A percentile compares a stretch with the other conserved stretches of the same genome.
These are phyloP conservation scores for Claviceps arundinis DNA, from an alignment of 2,329 filamentous ascomycete species.

Conservation along the genomic window DNA sequence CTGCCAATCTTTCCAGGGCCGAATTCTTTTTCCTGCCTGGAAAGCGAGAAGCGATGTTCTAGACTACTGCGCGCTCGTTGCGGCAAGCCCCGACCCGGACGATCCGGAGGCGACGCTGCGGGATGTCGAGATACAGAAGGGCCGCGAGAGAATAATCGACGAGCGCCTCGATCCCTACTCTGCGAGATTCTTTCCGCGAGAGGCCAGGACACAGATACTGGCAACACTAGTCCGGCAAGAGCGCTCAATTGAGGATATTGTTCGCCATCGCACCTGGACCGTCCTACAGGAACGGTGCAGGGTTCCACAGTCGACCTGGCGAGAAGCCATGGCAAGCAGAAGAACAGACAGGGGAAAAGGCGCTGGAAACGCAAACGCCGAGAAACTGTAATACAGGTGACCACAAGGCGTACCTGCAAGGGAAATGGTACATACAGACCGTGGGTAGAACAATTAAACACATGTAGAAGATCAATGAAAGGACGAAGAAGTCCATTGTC, in stretches of 20 bases:
- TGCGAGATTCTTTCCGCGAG: conserved; percentile 63
- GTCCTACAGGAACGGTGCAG: conserved; percentile 65
- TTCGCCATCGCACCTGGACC: conserved; percentile 71
- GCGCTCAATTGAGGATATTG: conserved; percentile 61
- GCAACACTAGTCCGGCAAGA: conserved; percentile 64
- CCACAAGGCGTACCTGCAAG: too few relatives aligned
- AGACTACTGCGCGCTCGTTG: conserved; percentile 79
- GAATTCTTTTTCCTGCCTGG: conserved; percentile 81
- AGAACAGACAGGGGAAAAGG: neutral
- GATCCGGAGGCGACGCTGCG: conserved; percentile 65
- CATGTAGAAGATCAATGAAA: too few relatives aligned
- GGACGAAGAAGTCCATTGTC: too few relatives aligned
- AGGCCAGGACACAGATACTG: conserved; percentile 68
- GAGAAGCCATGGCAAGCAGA: conserved; percentile 51
- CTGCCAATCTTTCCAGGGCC: conserved; percentile 61
- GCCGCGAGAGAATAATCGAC: conserved; percentile 63
- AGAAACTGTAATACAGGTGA: neutral
- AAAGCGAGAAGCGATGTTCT: conserved; percentile 69
- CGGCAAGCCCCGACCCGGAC: conserved; percentile 73
- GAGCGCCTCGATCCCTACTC: conserved; percentile 90
- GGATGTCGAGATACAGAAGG: conserved; percentile 55
- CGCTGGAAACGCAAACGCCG: neutral
- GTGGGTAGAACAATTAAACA: too few relatives aligned
- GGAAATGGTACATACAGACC: too few relatives aligned
- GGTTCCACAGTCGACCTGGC: conserved; percentile 44